phyloP scores from a whole-genome alignment of 2,329 filamentous ascomycete species.

The Zasmidium cellare region DNA sequence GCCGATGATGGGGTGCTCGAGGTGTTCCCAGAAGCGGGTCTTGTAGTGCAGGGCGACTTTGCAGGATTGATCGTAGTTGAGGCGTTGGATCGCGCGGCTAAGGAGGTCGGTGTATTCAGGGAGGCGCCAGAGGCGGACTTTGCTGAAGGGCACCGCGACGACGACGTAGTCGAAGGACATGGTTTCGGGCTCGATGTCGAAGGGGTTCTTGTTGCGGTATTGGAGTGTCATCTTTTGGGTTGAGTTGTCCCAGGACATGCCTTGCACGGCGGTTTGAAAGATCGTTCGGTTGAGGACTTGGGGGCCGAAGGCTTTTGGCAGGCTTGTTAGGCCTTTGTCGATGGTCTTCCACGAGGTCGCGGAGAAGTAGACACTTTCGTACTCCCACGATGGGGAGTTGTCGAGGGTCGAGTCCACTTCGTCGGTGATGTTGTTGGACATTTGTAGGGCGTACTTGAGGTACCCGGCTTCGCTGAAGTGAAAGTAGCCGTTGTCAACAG shows the following conservation, averaged over 20 bases:
- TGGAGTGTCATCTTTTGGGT: conserved; percentile 58
- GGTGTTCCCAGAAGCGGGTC: conserved; percentile 62
- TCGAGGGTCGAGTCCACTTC: conserved; percentile 47
- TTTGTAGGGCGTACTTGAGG: conserved; percentile 59
- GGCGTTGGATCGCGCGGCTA: conserved; percentile 47
- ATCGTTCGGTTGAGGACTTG: conserved; percentile 59
- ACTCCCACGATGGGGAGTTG: conserved; percentile 53
- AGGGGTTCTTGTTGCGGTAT: conserved; percentile 53
- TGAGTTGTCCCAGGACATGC: conserved; percentile 54
- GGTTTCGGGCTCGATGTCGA: conserved; percentile 45
- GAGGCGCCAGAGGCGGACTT: conserved; percentile 63
- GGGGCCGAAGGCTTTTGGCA: conserved; percentile 64
- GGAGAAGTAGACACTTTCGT: conserved; percentile 61
- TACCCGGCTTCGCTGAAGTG: conserved; percentile 66
- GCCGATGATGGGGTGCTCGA: conserved; percentile 59
- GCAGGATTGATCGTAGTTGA: conserved; percentile 54
- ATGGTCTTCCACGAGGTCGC: conserved; percentile 63
- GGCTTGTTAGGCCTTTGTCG: conserved; percentile 59
- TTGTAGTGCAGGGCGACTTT: conserved; percentile 68
- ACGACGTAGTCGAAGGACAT: conserved; percentile 66
- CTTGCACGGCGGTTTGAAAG: conserved; percentile 59
- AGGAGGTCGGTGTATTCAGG: conserved; percentile 55
- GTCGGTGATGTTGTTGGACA: conserved; percentile 57
- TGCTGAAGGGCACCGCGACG: conserved; percentile 64
- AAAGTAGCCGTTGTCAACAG: conserved; percentile 58